These are phyloP conservation scores for Quercus lobata DNA, from an alignment of 331 rosid species.

Conservation along the genomic window DNA sequence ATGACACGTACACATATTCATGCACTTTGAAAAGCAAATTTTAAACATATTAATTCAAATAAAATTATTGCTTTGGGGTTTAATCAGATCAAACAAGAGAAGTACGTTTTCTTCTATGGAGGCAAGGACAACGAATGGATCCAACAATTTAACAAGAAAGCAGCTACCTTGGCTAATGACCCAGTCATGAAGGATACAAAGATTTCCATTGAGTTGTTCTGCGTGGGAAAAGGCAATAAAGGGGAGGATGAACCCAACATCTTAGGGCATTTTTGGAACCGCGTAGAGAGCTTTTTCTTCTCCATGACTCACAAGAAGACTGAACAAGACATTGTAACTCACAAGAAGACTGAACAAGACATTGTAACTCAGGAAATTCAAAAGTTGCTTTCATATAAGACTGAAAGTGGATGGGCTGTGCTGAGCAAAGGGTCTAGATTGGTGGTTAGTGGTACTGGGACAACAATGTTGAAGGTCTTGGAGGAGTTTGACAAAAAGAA, in stretches of 20 bases:
- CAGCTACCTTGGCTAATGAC: not conserved
- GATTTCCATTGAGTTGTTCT: constrained; percentile 5
- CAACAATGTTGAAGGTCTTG: constrained; percentile 6
- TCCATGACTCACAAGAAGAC: not conserved
- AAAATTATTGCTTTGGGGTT: not conserved
- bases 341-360: not conserved
- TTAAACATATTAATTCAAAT: not conserved
- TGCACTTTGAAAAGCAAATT: not conserved
- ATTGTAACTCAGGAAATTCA: constrained; percentile 9
- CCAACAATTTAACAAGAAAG: constrained; percentile 15
- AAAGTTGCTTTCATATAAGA: constrained; percentile 20
- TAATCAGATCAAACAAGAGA: constrained; percentile 30
- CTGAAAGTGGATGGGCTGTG: constrained; percentile 17
- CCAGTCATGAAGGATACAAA: not conserved
- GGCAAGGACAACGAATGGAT: constrained; percentile 32
- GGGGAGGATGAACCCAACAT: not conserved
- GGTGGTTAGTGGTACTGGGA: constrained; percentile 1
- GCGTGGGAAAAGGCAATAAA: not conserved
- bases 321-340: not conserved
- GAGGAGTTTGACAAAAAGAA: constrained; percentile 16
- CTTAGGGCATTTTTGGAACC: constrained; percentile 3
- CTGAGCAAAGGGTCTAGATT: constrained; percentile 13
- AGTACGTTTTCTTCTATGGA: constrained; percentile 35
- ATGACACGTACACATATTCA: not conserved
- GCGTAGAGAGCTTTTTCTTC: constrained; percentile 11